Evolutionary conservation across 495 filamentous ascomycete species (phyloP), one percentile per base, ranked within the genome.

Genomic region (Parathielavia hyrcaniae): DNA sequence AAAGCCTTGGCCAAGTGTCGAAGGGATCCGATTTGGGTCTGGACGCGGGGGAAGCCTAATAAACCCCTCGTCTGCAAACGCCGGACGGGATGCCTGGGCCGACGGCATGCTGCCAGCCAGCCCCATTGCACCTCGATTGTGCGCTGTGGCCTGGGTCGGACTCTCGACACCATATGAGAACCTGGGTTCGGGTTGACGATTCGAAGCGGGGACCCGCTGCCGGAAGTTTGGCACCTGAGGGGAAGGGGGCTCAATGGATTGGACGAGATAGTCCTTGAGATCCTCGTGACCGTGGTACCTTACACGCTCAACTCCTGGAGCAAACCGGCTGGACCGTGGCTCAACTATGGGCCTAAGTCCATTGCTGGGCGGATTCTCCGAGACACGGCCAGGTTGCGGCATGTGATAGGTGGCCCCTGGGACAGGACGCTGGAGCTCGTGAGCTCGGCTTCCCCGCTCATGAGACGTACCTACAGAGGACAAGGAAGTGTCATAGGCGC

Each of bases 221-320:
- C 59, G 55, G 16, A 61, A 61, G 7, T 22, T 55, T n/a, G 60
- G 34, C 26, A 17, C 20, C 50, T 63, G 59, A 17, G 66, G 71
- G 56, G 70, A 70, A 10, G 58, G 52, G 34, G 72, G 62, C 57
- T 77, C 75, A 54, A 77, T 73, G 16, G 75, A 77, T 49, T 60
- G 67, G 12, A 77, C 63, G 45, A 71, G 66, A 55, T 71, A 64
- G 39, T 77, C 75, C 57, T 72, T 70, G 1, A 70, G 64, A 50
- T 65, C 67, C 48, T 30, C 26, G 2, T 69, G 61, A 12, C 53
- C 58, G n/a, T 51, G 50, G 30, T 62, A 50, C 16, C 58, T 51
- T 49, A 64, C 58, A 36, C 60, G 53, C 43, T 61, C 61, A 23
- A 54, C 46, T 17, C 54, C 50, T 9, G 50, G 17, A 16, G 20